Conservation (phyloP, 164 flowering plant genomes). For the Stephania japonica region DNA sequence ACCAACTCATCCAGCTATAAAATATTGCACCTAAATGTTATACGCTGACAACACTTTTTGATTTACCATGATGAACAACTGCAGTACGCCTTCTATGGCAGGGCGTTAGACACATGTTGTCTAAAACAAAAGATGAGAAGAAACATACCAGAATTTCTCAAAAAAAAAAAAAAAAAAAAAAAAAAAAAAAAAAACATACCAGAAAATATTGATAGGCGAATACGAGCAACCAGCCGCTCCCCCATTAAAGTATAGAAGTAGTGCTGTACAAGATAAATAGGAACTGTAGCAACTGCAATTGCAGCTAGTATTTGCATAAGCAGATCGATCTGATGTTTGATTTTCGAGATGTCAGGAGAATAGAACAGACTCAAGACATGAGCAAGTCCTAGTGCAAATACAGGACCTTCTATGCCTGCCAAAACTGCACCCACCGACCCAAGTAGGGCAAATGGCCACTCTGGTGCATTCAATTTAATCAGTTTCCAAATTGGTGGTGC, state of each 20-base stretch:
- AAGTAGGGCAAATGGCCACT: slow-evolving; percentile 63
- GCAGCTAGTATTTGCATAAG: slow-evolving; percentile 53
- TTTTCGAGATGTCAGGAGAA: slow-evolving; percentile 29
- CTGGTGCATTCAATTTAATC: slow-evolving; percentile 50
- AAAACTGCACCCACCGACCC: slow-evolving; percentile 68
- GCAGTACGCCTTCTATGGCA: background rate
- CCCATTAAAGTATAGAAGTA: slow-evolving; percentile 69
- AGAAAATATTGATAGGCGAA: slow-evolving; percentile 67
- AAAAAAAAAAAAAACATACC: slow-evolving; percentile 26
- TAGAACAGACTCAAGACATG: slow-evolving; percentile 50
- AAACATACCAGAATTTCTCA: slow-evolving; percentile 53
- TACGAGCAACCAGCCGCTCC: slow-evolving; percentile 57
- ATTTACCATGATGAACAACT: background rate
- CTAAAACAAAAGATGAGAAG: slow-evolving; percentile 1
- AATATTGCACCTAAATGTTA: background rate
- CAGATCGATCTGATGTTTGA: slow-evolving; percentile 38
- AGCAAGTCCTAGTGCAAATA: slow-evolving; percentile 66
- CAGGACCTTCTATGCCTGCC: slow-evolving; percentile 62
- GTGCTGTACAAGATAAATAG: slow-evolving; percentile 60
- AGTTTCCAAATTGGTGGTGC: slow-evolving; percentile 43
- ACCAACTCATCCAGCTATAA: background rate
- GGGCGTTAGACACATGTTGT: background rate
- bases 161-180: no score
- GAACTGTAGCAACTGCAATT: slow-evolving; percentile 40
- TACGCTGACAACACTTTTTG: background rate